Base-by-base conservation (phyloP, 805 yeast species). In the Wickerhamomyces subpelliculosus region DNA sequence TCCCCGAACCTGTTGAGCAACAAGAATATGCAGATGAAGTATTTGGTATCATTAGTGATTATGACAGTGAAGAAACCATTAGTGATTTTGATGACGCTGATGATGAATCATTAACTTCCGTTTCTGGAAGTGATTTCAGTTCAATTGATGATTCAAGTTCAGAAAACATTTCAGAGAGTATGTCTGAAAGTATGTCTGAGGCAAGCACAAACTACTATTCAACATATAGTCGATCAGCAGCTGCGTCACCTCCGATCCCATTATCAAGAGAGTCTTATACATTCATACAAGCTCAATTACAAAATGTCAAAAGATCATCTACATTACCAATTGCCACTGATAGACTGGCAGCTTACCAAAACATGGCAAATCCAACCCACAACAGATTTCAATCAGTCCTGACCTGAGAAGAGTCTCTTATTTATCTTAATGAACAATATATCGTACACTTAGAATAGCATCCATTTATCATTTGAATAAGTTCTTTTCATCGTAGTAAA, bases 251-350 rank as follows among this genome's bases (percentile, higher is more conserved):
- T 16, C 44, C 47, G 16, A 22, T 47, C 13, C 31, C 14, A 16
- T 10, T 25, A 17, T 8, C 32, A 4, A 29, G 32, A 19, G 32
- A 24, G 24, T 32, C 26, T 3, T 13, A 32, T 14, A 32, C n/a
- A 12, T 32, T 24, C 22, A 32, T 33, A 33, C 18, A 40, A 34
- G 28, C 31, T 18, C 22, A 36, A 32, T n/a, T 33, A 36, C 8
- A 27, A 21, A 22, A 30, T 8, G 46, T 49, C 10, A 49, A 49
- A 41, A 47, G 53, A 38, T 33, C 53, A 1, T 40, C 46, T 9
- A 45, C 50, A 0, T 32, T 48, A 29, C 52, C 52, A 5, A 21
- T 25, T 4, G n/a, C 23, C 9, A 38, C 35, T 19, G 6, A 23
- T 8, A 37, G 43, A 28, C 34, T 38, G 22, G 32, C 36, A 11